These are phyloP conservation scores for Fusarium sublunatum DNA, from an alignment of 2,329 filamentous ascomycete genomes.

Conservation along the genomic window DNA sequence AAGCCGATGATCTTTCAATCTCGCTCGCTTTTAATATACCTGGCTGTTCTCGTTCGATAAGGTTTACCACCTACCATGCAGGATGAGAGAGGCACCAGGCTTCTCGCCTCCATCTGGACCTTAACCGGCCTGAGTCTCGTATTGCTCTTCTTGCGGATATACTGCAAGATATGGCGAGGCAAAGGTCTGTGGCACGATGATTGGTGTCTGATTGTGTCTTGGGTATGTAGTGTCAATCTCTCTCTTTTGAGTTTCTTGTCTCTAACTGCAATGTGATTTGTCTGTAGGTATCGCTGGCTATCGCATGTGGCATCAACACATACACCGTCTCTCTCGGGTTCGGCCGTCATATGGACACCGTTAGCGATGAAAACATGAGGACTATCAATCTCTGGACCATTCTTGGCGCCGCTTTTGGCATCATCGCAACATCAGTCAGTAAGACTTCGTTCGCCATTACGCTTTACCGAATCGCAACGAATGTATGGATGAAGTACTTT, in stretches of 20 bases:
- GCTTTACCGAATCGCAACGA: slow-evolving; percentile 48
- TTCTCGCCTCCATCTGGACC: slow-evolving; percentile 49
- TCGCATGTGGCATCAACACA: slow-evolving; percentile 48
- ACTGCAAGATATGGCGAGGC: slow-evolving; percentile 52
- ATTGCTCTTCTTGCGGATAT: slow-evolving; percentile 49
- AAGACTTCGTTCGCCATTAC: slow-evolving; percentile 56
- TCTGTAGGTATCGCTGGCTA: slow-evolving; percentile 43
- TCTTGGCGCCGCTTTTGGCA: slow-evolving; percentile 47
- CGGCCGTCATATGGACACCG: slow-evolving; percentile 39
- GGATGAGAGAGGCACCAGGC: slow-evolving; percentile 44
- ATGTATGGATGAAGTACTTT: slow-evolving; percentile 45
- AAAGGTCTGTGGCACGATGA: slow-evolving; percentile 55
- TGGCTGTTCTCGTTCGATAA: neutral
- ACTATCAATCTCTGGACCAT: slow-evolving; percentile 47
- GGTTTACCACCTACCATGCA: neutral
- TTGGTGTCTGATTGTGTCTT: slow-evolving; percentile 50
- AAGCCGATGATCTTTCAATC: slow-evolving; percentile 4
- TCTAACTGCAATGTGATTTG: neutral
- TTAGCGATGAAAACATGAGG: slow-evolving; percentile 40
- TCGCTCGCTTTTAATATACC: neutral
- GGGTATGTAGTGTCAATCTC: slow-evolving; percentile 46
- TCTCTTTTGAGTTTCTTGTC: neutral
- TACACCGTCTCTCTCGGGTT: slow-evolving; percentile 49
- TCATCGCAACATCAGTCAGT: slow-evolving; percentile 51
- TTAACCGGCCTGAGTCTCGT: slow-evolving; percentile 40